Evolutionary conservation across 2,329 filamentous ascomycete genomes (phyloP).

Genomic region (Trichoderma pleuroti): DNA sequence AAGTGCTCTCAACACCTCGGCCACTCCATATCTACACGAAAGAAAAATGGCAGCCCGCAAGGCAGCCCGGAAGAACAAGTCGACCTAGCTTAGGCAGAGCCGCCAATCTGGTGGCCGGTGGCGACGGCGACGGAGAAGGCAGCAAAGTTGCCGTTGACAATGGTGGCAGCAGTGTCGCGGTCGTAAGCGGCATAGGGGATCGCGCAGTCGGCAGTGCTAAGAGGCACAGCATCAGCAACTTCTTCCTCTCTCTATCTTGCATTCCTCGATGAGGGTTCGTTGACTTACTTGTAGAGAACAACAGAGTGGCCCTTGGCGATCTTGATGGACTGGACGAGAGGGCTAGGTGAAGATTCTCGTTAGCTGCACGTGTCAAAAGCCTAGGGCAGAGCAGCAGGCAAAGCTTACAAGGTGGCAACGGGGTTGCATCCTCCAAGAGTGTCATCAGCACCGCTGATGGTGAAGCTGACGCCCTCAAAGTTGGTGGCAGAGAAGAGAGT

Average conservation of each 20-base stretch:
- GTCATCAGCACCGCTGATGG: neutral
- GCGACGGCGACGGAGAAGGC: neutral
- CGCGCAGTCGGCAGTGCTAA: neutral
- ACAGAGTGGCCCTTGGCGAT: neutral
- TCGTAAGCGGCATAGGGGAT: constrained; percentile 2
- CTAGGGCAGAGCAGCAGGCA: too few species aligned
- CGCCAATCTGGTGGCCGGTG: neutral
- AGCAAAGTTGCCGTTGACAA: neutral
- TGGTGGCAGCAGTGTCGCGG: neutral
- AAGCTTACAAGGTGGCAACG: constrained; percentile 1
- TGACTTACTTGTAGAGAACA: neutral
- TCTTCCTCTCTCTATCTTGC: neutral
- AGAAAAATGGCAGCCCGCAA: neutral
- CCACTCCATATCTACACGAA: neutral
- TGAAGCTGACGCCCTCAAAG: neutral
- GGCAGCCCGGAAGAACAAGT: neutral
- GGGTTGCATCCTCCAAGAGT: neutral
- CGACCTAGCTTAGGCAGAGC: neutral
- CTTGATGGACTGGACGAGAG: neutral
- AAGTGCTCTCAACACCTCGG: neutral
- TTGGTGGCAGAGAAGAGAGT: neutral
- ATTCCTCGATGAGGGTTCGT: neutral
- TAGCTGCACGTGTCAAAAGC: neutral
- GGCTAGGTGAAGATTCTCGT: neutral
- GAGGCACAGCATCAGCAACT: neutral